Conservation (phyloP, 2,329 filamentous ascomycete species). For the Colletotrichum aenigma region DNA sequence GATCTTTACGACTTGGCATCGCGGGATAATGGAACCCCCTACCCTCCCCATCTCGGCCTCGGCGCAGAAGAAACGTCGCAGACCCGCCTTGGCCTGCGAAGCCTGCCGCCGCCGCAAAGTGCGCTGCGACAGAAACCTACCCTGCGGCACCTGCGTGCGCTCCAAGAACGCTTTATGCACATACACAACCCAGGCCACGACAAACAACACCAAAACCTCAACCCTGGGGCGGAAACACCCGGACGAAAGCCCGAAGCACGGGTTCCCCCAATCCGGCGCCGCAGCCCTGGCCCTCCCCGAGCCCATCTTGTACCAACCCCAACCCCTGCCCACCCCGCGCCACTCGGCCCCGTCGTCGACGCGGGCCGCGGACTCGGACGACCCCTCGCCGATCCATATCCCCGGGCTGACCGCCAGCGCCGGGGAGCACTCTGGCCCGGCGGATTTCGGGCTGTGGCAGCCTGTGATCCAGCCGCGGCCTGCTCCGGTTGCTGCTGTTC, state of each 20-base stretch:
- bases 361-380: neutral
- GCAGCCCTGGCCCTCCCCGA: neutral
- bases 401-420: neutral
- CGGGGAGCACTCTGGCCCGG: neutral
- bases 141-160: conserved; percentile 64
- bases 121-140: conserved; percentile 61
- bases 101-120: conserved; percentile 66
- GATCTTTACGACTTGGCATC: neutral
- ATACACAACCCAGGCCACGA: conserved; percentile 44
- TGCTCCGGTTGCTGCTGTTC: neutral
- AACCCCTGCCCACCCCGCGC: neutral
- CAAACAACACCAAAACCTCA: conserved; percentile 5
- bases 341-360: neutral
- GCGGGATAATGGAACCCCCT: neutral
- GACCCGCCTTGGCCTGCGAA: conserved; percentile 54
- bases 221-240: neutral
- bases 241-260: neutral
- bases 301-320: conserved; percentile 6
- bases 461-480: neutral
- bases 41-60: neutral
- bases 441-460: conserved; percentile 5
- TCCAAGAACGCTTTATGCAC: conserved; percentile 59
- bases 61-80: conserved; percentile 39
- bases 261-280: neutral
- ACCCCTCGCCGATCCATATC: neutral